Evolutionary conservation across 257 asterid species (phyloP).

Genomic region (Ehretia macrophylla): DNA sequence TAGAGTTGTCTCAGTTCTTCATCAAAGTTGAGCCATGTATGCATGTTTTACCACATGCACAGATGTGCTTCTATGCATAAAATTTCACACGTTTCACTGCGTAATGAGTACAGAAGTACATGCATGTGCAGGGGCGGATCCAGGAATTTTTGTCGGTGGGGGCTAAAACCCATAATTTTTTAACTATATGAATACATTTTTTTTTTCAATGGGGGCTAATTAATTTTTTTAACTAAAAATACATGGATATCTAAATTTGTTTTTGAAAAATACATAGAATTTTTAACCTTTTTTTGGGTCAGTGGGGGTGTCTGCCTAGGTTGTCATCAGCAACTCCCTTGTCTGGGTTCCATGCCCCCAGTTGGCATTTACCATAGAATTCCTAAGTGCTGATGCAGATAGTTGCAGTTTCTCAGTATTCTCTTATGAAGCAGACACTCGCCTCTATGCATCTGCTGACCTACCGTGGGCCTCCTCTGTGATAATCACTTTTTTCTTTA

Average conservation of each 20-base stretch:
- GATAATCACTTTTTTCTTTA: conserved; percentile 94
- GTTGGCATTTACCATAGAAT: conserved; percentile 82
- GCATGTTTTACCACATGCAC: conserved; percentile 33
- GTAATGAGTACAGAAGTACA: conserved; percentile 68
- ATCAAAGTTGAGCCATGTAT: neutral
- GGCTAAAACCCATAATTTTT: no score
- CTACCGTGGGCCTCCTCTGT: conserved; percentile 99
- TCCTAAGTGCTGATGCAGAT: conserved; percentile 98
- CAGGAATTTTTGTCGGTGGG: no score
- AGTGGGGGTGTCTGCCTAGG: conserved; percentile 62
- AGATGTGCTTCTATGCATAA: conserved; percentile 37
- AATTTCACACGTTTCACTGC: conserved; percentile 35
- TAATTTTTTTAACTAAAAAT: no score
- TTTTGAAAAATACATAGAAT: no score
- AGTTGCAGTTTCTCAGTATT: conserved; percentile 99
- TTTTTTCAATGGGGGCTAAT: no score
- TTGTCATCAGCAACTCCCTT: conserved; percentile 85
- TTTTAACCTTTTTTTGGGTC: no score
- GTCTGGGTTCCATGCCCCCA: conserved; percentile 87
- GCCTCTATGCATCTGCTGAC: conserved; percentile 99
- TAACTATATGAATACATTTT: no score
- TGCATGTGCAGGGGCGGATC: no score
- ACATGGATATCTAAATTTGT: no score
- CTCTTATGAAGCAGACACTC: conserved; percentile 94
- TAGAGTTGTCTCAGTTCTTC: no score